phyloP scores from a whole-genome alignment of 345 rosid genomes.

The Citrus trifoliata region DNA sequence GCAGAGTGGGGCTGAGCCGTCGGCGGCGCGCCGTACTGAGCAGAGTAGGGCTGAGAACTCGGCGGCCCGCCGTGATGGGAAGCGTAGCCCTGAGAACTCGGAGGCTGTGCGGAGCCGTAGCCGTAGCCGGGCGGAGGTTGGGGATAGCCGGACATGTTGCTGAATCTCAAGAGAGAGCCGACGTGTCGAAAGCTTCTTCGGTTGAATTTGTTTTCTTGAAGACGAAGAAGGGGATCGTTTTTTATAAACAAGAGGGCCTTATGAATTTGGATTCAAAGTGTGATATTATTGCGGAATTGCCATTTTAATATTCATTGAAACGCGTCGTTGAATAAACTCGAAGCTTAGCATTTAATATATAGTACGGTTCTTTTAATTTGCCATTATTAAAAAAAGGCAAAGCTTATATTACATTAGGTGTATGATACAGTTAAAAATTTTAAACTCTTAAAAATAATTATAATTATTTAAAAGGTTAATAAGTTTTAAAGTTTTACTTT shows the following conservation, averaged over 20 bases:
- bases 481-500: too few species aligned
- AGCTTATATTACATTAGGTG: too few species aligned
- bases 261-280: neutral
- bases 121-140: slow-evolving; percentile 50
- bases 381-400: too few species aligned
- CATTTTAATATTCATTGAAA: neutral
- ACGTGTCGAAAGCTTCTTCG: neutral
- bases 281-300: neutral
- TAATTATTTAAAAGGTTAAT: too few species aligned
- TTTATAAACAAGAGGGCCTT: neutral
- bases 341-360: too few species aligned
- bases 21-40: slow-evolving; percentile 33
- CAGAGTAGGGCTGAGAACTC: slow-evolving; percentile 21
- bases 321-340: too few species aligned
- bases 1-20: slow-evolving; percentile 33
- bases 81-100: neutral
- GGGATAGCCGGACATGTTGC: slow-evolving; percentile 47
- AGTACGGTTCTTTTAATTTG: neutral
- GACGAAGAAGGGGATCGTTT: neutral
- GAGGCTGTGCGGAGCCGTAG: slow-evolving; percentile 40
- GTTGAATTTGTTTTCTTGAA: neutral
- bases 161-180: neutral
- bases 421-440: too few species aligned
- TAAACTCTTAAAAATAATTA: too few species aligned
- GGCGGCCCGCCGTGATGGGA: slow-evolving; percentile 32